Percentiles rank a stretch among this genome's conserved stretches.
Evolutionary conservation across 305 asterid species (phyloP).

Genomic region (Fraxinus sp.): DNA sequence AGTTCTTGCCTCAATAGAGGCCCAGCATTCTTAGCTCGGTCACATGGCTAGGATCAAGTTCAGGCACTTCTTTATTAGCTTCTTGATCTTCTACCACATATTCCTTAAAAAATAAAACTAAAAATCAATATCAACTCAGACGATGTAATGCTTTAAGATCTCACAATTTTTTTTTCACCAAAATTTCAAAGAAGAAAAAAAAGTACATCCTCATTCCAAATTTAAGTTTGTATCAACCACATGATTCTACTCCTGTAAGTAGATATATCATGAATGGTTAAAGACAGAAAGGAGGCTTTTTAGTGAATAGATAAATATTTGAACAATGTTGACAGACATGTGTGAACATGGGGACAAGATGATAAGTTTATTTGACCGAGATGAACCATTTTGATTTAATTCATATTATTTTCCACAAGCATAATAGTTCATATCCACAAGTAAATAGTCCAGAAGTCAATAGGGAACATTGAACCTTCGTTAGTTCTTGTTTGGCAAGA

Average conservation of each 20-base stretch:
- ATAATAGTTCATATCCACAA: background rate
- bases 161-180: background rate
- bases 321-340: background rate
- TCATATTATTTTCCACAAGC: constrained; percentile 8
- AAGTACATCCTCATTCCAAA: background rate
- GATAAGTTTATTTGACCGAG: background rate
- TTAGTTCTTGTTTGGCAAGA: constrained; percentile 92
- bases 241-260: background rate
- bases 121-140: constrained; percentile 7
- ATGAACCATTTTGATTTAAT: background rate
- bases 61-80: constrained; percentile 49
- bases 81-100: constrained; percentile 91
- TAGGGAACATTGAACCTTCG: constrained; percentile 55
- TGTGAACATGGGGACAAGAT: background rate
- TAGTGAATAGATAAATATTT: background rate
- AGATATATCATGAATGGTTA: background rate
- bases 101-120: constrained; percentile 49
- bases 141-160: background rate
- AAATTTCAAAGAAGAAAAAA: background rate
- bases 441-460: constrained; percentile 20
- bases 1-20: constrained; percentile 38
- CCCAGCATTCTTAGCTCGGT: constrained; percentile 59
- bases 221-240: background rate
- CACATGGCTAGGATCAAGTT: constrained; percentile 53
- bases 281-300: background rate